Evolutionary conservation across 176 grass and related monocot species (phyloP), one percentile per base, ranked within the genome.

Genomic region (Oryza rufipogon): DNA sequence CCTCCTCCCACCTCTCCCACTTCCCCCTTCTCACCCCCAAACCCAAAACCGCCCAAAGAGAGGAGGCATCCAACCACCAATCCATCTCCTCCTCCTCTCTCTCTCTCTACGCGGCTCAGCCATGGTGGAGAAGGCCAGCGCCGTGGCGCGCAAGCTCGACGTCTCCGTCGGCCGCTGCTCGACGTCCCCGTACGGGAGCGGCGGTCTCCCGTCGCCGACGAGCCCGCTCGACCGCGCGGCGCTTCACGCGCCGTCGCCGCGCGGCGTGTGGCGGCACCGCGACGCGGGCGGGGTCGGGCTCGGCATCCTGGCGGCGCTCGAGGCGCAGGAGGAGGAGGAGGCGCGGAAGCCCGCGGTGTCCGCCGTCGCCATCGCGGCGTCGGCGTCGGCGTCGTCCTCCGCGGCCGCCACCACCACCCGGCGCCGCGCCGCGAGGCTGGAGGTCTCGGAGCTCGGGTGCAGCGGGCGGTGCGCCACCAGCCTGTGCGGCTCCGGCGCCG

Each of bases 271-370:
- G 51, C 88, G 85, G 19, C 81, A 89, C 70, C 87, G 89, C 76
- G 91, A 88, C 26, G 88, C 80, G 23, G 82, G 85, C 7, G 92
- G 90, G 1, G 86, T 97, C 64, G 95, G 95, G 28, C 89, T 97
- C 10, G 95, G 88, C 51, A 97, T 97, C 87, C 88, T 97, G 1
- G 88, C 91, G 5, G 92, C 95, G 32, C 86, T 97, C 13, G 88
- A 81, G 88, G 8, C 65, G 22, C 82, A 51, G 83, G 3, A 52
- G 32, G 83, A 81, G 88, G 5, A 64, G n/a, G 76, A 41, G 83
- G 38, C 3, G 32, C 3, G 78, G 1, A 65, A 76, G 11, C 8
- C 88, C 28, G 32, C 51, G 26, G 79, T 68, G 34, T 54, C 60
- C 3, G 71, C 71, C 71, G n/a, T 13, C 70, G 70, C 68, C 38